Conservation (phyloP, 768 basidiomycete species). For the Trametes cubensis region DNA sequence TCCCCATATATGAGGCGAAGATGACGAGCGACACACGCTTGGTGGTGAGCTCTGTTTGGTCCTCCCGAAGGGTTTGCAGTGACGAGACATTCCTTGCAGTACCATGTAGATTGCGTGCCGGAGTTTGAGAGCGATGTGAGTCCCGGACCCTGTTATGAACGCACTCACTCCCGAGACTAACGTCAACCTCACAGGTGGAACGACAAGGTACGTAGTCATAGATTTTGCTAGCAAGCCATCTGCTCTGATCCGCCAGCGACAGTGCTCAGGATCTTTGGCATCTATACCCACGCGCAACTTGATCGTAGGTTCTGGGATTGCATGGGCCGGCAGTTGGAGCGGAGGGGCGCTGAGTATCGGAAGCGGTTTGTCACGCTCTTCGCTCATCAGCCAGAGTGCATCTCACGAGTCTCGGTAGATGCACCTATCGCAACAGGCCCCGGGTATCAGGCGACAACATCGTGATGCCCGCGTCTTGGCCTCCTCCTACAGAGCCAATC, state of each 20-base stretch:
- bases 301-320: slow-evolving; percentile 49
- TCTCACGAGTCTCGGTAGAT: slow-evolving; percentile 37
- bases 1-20: slow-evolving; percentile 70
- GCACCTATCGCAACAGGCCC: slow-evolving; percentile 45
- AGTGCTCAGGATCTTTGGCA: slow-evolving; percentile 54
- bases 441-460: slow-evolving; percentile 42
- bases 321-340: slow-evolving; percentile 44
- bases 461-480: slow-evolving; percentile 56
- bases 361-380: slow-evolving; percentile 42
- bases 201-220: slow-evolving; percentile 38
- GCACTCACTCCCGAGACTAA: too few species aligned
- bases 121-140: slow-evolving; percentile 28
- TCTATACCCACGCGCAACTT: slow-evolving; percentile 52
- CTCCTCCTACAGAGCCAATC: slow-evolving; percentile 32
- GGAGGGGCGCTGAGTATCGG: slow-evolving; percentile 55
- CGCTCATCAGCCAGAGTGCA: too few species aligned
- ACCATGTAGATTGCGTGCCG: slow-evolving; percentile 32
- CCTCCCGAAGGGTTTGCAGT: too few species aligned
- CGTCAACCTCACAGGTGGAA: slow-evolving; percentile 35
- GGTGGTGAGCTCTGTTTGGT: slow-evolving; percentile 19
- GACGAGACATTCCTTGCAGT: slow-evolving; percentile 20
- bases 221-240: too few species aligned
- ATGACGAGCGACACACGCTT: slow-evolving; percentile 43
- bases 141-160: not conserved
- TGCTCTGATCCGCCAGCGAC: not conserved